These are phyloP conservation scores for Pontederia paniculata DNA, from an alignment of 176 grass and related monocot genomes.

Conservation along the genomic window DNA sequence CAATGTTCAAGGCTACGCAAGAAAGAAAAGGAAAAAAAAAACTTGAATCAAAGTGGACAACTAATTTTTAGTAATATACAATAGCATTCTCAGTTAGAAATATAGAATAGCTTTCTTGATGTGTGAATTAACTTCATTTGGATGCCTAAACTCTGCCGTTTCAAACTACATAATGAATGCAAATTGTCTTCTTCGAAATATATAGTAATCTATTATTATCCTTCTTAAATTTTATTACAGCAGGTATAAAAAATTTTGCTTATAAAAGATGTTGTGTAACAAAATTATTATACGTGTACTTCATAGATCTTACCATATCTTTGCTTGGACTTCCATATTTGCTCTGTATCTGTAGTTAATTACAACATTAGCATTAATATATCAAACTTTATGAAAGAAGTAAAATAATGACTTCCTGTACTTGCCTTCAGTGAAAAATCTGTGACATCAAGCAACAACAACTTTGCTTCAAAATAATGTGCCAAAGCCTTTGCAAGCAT, in stretches of 20 bases:
- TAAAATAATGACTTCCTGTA: not conserved
- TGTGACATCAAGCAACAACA: conserved; percentile 65
- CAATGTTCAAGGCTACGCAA: too few relatives aligned
- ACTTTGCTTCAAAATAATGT: conserved; percentile 50
- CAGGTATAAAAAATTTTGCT: not conserved
- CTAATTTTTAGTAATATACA: too few relatives aligned
- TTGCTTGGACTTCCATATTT: conserved; percentile 64
- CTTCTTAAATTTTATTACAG: not conserved
- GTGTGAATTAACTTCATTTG: too few relatives aligned
- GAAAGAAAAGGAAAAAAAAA: too few relatives aligned
- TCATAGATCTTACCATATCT: conserved; percentile 34
- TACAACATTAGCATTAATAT: conserved; percentile 16
- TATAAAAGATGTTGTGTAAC: not conserved
- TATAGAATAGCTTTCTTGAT: too few relatives aligned
- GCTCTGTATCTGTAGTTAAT: conserved; percentile 66
- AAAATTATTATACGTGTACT: not conserved
- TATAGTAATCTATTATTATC: too few relatives aligned
- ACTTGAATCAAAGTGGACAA: too few relatives aligned
- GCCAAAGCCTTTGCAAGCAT: conserved; percentile 69
- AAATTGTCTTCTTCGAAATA: too few relatives aligned
- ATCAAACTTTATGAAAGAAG: not conserved
- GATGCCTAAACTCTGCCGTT: too few relatives aligned
- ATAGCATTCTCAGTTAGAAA: too few relatives aligned
- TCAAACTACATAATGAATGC: too few relatives aligned
- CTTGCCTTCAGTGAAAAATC: conserved; percentile 75